Conservation (phyloP, 2,329 filamentous ascomycete genomes). For the Fusarium setosum region DNA sequence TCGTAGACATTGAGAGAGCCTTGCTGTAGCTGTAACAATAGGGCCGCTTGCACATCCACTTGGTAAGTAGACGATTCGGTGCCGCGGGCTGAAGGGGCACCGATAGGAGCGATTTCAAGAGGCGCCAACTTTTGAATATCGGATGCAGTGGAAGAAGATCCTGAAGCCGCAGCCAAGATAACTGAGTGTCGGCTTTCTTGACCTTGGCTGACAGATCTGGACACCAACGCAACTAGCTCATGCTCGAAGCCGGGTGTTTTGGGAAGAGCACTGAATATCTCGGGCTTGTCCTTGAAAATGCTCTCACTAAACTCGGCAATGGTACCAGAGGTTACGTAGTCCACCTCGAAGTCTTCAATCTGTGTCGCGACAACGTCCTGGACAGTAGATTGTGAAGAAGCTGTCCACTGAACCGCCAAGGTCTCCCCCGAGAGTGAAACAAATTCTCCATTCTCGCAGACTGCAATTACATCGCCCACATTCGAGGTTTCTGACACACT, state of each 20-base stretch:
- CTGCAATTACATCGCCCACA: conserved; percentile 59
- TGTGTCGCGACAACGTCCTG: conserved; percentile 49
- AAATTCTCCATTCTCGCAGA: conserved; percentile 71
- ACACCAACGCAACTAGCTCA: conserved; percentile 67
- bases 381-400: conserved; percentile 47
- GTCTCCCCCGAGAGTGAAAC: conserved; percentile 69
- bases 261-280: conserved; percentile 63
- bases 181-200: conserved; percentile 47
- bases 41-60: conserved; percentile 72
- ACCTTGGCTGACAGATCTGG: conserved; percentile 47
- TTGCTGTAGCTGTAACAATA: conserved; percentile 68
- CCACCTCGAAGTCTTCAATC: conserved; percentile 56
- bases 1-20: conserved; percentile 71
- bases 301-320: conserved; percentile 63
- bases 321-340: conserved; percentile 59
- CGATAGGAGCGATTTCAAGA: conserved; percentile 54
- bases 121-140: conserved; percentile 52
- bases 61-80: conserved; percentile 54
- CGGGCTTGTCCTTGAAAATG: conserved; percentile 65
- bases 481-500: conserved; percentile 39
- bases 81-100: conserved; percentile 32
- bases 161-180: conserved; percentile 47
- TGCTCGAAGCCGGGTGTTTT: conserved; percentile 58
- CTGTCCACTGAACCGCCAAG: conserved; percentile 49
- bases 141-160: conserved; percentile 33